Evolutionary conservation across 2,329 filamentous ascomycete genomes (phyloP).

Genomic region (Talaromyces sp.): DNA sequence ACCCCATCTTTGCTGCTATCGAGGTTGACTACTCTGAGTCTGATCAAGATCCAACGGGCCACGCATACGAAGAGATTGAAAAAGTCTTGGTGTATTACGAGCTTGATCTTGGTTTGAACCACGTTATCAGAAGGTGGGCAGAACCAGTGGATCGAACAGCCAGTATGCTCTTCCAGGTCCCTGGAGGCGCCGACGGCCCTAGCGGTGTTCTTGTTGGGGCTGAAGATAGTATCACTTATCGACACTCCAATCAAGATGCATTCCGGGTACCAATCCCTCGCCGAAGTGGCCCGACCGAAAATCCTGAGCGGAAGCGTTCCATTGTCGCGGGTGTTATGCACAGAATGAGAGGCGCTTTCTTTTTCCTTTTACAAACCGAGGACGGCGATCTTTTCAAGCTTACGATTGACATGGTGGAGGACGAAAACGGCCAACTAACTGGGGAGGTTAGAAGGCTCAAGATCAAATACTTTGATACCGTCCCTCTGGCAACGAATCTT

Average conservation of each 20-base stretch:
- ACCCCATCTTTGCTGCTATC: slow-evolving; percentile 90
- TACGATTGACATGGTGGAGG: slow-evolving; percentile 83
- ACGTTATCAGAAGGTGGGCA: slow-evolving; percentile 94
- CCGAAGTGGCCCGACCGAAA: slow-evolving; percentile 79
- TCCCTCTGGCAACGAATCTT: slow-evolving; percentile 79
- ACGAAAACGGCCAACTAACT: slow-evolving; percentile 68
- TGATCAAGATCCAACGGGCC: slow-evolving; percentile 84
- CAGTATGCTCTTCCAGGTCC: slow-evolving; percentile 88
- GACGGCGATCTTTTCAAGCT: slow-evolving; percentile 99
- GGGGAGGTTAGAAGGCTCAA: slow-evolving; percentile 78
- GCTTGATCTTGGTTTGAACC: slow-evolving; percentile 91
- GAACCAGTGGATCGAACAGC: slow-evolving; percentile 88
- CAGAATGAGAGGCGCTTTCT: slow-evolving; percentile 93
- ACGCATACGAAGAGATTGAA: slow-evolving; percentile 74
- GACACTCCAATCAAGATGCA: slow-evolving; percentile 90
- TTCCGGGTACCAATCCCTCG: slow-evolving; percentile 87
- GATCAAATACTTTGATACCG: slow-evolving; percentile 97
- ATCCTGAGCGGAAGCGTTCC: slow-evolving; percentile 80
- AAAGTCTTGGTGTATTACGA: slow-evolving; percentile 96
- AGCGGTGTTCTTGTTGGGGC: slow-evolving; percentile 93
- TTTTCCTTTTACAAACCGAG: slow-evolving; percentile 92
- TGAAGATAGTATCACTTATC: slow-evolving; percentile 91
- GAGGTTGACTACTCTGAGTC: slow-evolving; percentile 90
- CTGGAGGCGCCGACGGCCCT: slow-evolving; percentile 86
- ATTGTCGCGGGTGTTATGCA: slow-evolving; percentile 96